A percentile compares a stretch with the other conserved stretches of the same genome.
These are phyloP conservation scores for Rhodotorula diobovata DNA, from an alignment of 768 basidiomycete genomes.

Conservation along the genomic window DNA sequence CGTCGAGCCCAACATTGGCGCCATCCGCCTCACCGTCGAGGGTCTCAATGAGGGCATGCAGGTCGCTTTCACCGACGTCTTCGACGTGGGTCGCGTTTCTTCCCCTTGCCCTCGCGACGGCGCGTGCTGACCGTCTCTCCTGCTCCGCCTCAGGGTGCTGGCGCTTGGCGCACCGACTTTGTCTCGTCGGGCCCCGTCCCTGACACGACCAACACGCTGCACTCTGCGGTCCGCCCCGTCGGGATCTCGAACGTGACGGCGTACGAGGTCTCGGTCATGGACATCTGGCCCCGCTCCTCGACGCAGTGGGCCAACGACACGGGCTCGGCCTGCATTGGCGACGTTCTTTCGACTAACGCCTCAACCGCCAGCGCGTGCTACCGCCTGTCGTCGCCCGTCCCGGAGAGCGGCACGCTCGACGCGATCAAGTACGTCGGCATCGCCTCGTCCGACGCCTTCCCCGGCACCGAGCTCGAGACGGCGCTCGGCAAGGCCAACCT, in stretches of 20 bases:
- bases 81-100: constrained; percentile 14
- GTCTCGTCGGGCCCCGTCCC: constrained; percentile 4
- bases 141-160: constrained; percentile 15
- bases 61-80: constrained; percentile 32
- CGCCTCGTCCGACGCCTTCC: constrained; percentile 33
- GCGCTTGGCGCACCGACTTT: constrained; percentile 30
- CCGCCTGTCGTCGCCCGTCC: constrained; percentile 2
- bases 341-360: constrained; percentile 3
- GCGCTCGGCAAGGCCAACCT: constrained; percentile 1
- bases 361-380: constrained; percentile 33
- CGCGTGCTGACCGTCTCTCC: not conserved
- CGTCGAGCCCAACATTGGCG: constrained; percentile 21
- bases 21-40: constrained; percentile 15
- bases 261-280: constrained; percentile 18
- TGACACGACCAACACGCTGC: constrained; percentile 18
- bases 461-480: constrained; percentile 13
- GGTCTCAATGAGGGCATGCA: not conserved
- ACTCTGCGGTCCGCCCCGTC: constrained; percentile 26
- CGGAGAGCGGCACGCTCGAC: constrained; percentile 11
- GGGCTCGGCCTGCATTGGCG: constrained; percentile 11
- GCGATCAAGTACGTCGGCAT: constrained; percentile 38
- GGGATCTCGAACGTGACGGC: constrained; percentile 37
- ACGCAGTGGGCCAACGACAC: not conserved
- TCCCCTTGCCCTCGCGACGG: not conserved
- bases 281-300: not conserved